Conservation (phyloP, 2,329 filamentous ascomycete species). For the Beauveria bassiana region DNA sequence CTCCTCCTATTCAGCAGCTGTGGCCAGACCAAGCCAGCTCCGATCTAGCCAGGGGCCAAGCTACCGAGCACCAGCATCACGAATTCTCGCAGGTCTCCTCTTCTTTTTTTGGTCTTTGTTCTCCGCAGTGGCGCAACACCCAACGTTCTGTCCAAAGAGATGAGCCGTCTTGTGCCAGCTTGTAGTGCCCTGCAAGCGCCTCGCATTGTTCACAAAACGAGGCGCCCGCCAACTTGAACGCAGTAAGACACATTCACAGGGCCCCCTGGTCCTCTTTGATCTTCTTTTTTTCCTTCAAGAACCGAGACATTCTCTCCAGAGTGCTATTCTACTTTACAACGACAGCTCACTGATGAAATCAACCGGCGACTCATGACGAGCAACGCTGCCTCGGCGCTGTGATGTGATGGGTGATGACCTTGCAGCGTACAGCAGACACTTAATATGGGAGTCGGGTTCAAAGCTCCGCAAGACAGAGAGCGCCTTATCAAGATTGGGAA, state of each 20-base stretch:
- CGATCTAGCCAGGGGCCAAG: slow-evolving; percentile 6
- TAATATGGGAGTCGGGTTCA: neutral
- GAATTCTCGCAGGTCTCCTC: slow-evolving; percentile 2
- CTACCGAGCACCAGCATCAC: slow-evolving; percentile 1
- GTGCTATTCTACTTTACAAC: neutral
- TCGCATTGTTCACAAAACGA: neutral
- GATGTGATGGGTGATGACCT: neutral
- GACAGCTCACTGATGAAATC: neutral
- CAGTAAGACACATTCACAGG: neutral
- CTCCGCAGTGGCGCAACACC: slow-evolving; percentile 9
- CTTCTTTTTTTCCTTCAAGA: neutral
- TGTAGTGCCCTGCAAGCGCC: neutral
- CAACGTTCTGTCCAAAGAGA: neutral
- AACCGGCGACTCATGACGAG: neutral
- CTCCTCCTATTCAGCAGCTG: neutral
- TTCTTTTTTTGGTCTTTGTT: slow-evolving; percentile 1
- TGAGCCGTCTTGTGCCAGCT: neutral
- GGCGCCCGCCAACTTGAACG: neutral
- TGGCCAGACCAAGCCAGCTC: neutral
- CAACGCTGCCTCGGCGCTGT: neutral
- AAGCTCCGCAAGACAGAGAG: neutral
- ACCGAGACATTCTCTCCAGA: neutral
- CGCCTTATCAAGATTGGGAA: neutral
- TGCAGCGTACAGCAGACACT: neutral
- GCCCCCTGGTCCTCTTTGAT: neutral